phyloP scores from a whole-genome alignment of 2,329 filamentous ascomycete genomes.

The Xylariaceae sp. region DNA sequence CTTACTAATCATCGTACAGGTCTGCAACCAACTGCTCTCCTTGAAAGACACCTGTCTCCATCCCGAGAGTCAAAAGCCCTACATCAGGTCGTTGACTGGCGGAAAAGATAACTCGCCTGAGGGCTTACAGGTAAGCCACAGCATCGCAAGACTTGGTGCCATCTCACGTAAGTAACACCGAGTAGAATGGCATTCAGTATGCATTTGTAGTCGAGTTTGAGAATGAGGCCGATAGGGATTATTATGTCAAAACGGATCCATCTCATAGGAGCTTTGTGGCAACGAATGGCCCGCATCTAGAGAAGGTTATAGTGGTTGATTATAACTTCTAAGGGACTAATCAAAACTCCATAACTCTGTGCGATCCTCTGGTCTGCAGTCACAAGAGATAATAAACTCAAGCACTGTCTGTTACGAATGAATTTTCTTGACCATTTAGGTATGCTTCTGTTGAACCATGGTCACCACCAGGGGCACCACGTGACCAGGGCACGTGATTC shows the following conservation, averaged over 20 bases:
- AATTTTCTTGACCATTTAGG: too few relatives aligned
- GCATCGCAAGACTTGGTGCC: neutral
- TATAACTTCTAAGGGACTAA: constrained; percentile 16
- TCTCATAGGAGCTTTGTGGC: constrained; percentile 36
- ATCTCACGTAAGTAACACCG: too few relatives aligned
- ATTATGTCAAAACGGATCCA: constrained; percentile 39
- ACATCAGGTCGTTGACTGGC: constrained; percentile 55
- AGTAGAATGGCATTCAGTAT: constrained; percentile 38
- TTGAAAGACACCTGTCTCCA: constrained; percentile 58
- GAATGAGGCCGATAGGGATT: constrained; percentile 37
- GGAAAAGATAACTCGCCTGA: constrained; percentile 61
- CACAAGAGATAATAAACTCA: too few relatives aligned
- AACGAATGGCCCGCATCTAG: constrained; percentile 29
- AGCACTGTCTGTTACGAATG: too few relatives aligned
- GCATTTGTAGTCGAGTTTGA: constrained; percentile 40
- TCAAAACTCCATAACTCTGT: neutral
- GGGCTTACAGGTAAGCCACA: constrained; percentile 49
- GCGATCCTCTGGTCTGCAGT: too few relatives aligned
- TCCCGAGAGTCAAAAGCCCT: constrained; percentile 53
- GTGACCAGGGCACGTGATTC: too few relatives aligned
- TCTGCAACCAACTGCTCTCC: constrained; percentile 43
- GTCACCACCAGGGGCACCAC: too few relatives aligned
- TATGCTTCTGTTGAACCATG: too few relatives aligned
- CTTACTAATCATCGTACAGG: constrained; percentile 4
- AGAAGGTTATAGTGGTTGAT: constrained; percentile 38